These are phyloP conservation scores for Ocimum tenuiflorum DNA, from an alignment of 257 asterid species.

Conservation along the genomic window DNA sequence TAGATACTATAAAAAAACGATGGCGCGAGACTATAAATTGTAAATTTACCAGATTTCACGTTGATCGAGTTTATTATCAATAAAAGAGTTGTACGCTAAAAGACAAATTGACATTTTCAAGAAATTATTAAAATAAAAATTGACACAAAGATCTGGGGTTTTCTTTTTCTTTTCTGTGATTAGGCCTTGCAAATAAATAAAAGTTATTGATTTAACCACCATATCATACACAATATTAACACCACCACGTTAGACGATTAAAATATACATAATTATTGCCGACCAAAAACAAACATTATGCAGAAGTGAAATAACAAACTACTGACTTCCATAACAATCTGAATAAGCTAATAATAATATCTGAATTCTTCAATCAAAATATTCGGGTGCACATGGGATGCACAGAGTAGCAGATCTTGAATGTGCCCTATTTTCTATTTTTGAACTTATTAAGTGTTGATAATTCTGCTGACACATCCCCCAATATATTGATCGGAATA, in stretches of 20 bases:
- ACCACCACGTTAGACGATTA: conserved; percentile 27
- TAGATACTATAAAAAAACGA: no score
- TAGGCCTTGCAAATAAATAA: no score
- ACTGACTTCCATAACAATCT: conserved; percentile 15
- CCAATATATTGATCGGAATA: neutral
- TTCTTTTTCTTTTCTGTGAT: no score
- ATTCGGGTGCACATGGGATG: conserved; percentile 45
- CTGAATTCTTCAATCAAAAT: conserved; percentile 12
- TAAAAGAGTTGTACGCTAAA: no score
- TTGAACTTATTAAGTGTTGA: neutral
- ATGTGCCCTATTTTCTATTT: neutral
- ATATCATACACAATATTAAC: neutral
- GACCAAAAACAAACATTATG: conserved; percentile 35
- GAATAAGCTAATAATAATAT: neutral
- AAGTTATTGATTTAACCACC: neutral
- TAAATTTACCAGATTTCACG: no score
- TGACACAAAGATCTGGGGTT: no score
- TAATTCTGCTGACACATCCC: conserved; percentile 11
- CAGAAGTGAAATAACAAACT: conserved; percentile 16
- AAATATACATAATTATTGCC: conserved; percentile 39
- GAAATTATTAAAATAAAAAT: no score
- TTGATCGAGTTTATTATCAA: no score
- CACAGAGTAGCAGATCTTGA: conserved; percentile 32
- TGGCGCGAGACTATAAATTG: no score
- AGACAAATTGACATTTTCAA: no score